Evolutionary conservation across 2,329 filamentous ascomycete genomes (phyloP).

Genomic region (Stagonosporopsis cucurbitacearum): DNA sequence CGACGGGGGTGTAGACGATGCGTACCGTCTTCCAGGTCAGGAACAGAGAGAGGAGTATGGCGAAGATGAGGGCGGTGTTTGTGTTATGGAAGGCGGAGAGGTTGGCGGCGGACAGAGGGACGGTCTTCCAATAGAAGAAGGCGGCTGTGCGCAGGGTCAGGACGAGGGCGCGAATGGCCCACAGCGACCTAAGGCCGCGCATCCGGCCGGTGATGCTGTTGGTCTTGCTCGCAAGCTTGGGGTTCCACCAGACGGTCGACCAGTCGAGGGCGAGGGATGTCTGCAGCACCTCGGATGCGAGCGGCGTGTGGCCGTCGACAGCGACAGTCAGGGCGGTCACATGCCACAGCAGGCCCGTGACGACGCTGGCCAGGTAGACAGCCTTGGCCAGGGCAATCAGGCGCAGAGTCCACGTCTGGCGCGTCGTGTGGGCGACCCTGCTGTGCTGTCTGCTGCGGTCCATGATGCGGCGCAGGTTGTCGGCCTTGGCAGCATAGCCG

Average conservation of each 20-base stretch:
- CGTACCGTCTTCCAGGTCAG: constrained; percentile 62
- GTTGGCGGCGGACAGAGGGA: constrained; percentile 22
- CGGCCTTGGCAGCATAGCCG: constrained; percentile 83
- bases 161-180: constrained; percentile 67
- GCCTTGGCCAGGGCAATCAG: constrained; percentile 54
- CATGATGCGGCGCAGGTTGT: constrained; percentile 77
- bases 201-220: constrained; percentile 60
- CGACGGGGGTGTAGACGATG: constrained; percentile 56
- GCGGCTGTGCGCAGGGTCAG: constrained; percentile 61
- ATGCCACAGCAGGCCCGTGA: constrained; percentile 48
- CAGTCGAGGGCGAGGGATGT: constrained; percentile 57
- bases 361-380: constrained; percentile 50
- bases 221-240: constrained; percentile 69
- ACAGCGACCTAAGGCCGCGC: constrained; percentile 68
- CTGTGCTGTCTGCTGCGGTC: constrained; percentile 58
- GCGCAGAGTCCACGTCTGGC: constrained; percentile 54
- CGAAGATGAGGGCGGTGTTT: constrained; percentile 62
- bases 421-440: constrained; percentile 33
- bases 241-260: constrained; percentile 71
- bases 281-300: constrained; percentile 25
- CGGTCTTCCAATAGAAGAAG: constrained; percentile 39
- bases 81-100: constrained; percentile 52
- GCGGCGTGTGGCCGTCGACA: constrained; percentile 15
- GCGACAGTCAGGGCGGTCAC: constrained; percentile 30
- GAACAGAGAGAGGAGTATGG: constrained; percentile 31